phyloP scores from a whole-genome alignment of 2,329 filamentous ascomycete genomes.

The Fusarium cicatricum region DNA sequence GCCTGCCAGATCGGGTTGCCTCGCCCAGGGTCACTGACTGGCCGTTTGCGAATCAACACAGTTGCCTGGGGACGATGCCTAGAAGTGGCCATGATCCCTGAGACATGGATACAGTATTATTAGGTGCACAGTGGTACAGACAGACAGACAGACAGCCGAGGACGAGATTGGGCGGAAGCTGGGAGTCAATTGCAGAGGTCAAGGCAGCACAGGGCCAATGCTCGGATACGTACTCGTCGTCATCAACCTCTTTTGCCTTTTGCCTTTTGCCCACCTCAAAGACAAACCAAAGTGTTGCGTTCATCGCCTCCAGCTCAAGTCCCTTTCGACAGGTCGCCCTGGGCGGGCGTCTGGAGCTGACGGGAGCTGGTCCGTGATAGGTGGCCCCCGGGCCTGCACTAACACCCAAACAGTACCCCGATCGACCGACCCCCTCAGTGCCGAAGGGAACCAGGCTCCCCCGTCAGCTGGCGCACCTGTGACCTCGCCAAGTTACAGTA shows the following conservation, averaged over 20 bases:
- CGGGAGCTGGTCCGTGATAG: constrained; percentile 27
- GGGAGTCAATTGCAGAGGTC: too few species aligned
- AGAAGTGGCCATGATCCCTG: neutral
- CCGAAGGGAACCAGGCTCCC: constrained; percentile 37
- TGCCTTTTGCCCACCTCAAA: constrained; percentile 14
- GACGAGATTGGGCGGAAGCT: too few species aligned
- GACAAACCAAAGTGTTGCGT: constrained; percentile 20
- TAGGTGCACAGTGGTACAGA: neutral
- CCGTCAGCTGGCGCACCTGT: constrained; percentile 37
- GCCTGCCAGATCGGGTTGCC: constrained; percentile 5
- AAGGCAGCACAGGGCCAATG: neutral
- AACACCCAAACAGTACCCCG: constrained; percentile 33
- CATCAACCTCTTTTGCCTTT: constrained; percentile 30
- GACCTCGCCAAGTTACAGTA: constrained; percentile 27
- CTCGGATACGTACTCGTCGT: constrained; percentile 15
- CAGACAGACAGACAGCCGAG: too few species aligned
- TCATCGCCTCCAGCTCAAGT: constrained; percentile 29
- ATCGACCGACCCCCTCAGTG: constrained; percentile 35
- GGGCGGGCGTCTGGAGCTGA: constrained; percentile 8
- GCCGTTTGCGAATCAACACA: constrained; percentile 1
- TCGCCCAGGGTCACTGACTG: neutral
- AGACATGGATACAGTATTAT: neutral
- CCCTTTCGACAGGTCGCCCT: neutral
- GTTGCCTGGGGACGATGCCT: neutral
- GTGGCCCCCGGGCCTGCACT: constrained; percentile 20